Percentiles rank a stretch among this genome's conserved stretches.
phyloP scores from a whole-genome alignment of 2,329 filamentous ascomycete genomes.

The Lachnellula arida region DNA sequence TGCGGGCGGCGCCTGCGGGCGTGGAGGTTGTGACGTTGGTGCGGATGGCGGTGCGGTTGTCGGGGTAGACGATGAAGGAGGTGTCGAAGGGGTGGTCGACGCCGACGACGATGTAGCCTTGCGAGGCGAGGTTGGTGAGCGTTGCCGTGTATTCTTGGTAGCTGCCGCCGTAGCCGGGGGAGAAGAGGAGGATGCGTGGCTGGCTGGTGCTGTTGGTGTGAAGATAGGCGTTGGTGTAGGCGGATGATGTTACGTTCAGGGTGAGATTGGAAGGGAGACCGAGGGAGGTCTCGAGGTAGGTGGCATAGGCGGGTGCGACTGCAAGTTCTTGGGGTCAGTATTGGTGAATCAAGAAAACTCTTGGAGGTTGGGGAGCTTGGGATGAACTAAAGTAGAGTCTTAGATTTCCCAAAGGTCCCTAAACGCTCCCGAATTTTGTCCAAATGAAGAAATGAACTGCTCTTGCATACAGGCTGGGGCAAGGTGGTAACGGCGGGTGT shows the following conservation, averaged over 20 bases:
- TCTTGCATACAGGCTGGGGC: conserved; percentile 16
- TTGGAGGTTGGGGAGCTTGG: no score
- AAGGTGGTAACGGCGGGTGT: conserved; percentile 4
- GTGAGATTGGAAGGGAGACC: conserved; percentile 27
- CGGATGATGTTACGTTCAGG: conserved; percentile 20
- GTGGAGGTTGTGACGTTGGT: not conserved
- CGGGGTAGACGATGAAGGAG: conserved; percentile 28
- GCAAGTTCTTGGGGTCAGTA: no score
- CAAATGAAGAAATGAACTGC: no score
- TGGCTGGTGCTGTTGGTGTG: conserved; percentile 3
- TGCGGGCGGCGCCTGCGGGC: not conserved
- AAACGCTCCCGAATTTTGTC: no score
- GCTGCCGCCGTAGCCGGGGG: conserved; percentile 24
- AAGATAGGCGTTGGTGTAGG: conserved; percentile 5
- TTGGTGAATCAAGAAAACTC: no score
- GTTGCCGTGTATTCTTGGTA: conserved; percentile 24
- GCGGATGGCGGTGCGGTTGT: conserved; percentile 2
- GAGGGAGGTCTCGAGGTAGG: conserved; percentile 14
- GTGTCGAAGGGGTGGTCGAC: conserved; percentile 32
- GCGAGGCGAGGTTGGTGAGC: not conserved
- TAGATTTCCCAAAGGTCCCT: no score
- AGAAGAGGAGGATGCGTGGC: conserved; percentile 29
- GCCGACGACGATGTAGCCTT: conserved; percentile 29
- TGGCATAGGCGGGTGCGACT: conserved; percentile 27
- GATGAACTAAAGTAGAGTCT: no score